These are phyloP conservation scores for Epichloe baconii DNA, from an alignment of 2,329 filamentous ascomycete species.

Conservation along the genomic window DNA sequence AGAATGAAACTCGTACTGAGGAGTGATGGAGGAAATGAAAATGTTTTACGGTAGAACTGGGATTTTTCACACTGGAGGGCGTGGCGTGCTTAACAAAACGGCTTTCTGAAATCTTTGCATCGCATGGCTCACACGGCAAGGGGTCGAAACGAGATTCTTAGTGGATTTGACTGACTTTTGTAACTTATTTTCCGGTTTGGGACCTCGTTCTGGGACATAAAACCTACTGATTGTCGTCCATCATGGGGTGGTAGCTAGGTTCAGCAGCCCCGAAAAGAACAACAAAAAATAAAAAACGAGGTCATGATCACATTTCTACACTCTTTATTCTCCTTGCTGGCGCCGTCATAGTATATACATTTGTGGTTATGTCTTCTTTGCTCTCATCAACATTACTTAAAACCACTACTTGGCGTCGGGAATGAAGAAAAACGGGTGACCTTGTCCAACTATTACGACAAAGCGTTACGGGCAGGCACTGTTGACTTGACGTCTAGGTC, in stretches of 20 bases:
- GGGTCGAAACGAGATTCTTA: slow-evolving; percentile 8
- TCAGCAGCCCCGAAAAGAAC: slow-evolving; percentile 19
- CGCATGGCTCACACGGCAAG: slow-evolving; percentile 23
- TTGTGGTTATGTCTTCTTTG: background rate
- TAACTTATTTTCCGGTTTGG: slow-evolving; percentile 23
- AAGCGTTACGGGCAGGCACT: too few relatives aligned
- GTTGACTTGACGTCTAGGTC: too few relatives aligned
- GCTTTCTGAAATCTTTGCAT: slow-evolving; percentile 19
- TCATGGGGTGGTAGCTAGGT: slow-evolving; percentile 17
- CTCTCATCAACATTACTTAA: too few relatives aligned
- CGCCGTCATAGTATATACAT: background rate
- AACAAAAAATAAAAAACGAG: slow-evolving; percentile 20
- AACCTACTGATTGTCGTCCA: slow-evolving; percentile 15
- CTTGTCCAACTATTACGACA: too few relatives aligned
- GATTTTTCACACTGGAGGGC: slow-evolving; percentile 15
- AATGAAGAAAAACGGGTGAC: too few relatives aligned
- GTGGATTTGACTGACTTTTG: slow-evolving; percentile 21
- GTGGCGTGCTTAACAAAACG: slow-evolving; percentile 23
- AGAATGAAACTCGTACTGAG: slow-evolving; percentile 1
- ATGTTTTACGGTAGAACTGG: slow-evolving; percentile 3
- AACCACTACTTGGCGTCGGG: too few relatives aligned
- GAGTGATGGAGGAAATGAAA: slow-evolving; percentile 5
- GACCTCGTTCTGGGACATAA: slow-evolving; percentile 21
- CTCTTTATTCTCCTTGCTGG: too few relatives aligned
- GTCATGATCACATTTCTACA: slow-evolving; percentile 20